Evolutionary conservation across 805 yeast species (phyloP).

Genomic region (Pichia membranifaciens): DNA sequence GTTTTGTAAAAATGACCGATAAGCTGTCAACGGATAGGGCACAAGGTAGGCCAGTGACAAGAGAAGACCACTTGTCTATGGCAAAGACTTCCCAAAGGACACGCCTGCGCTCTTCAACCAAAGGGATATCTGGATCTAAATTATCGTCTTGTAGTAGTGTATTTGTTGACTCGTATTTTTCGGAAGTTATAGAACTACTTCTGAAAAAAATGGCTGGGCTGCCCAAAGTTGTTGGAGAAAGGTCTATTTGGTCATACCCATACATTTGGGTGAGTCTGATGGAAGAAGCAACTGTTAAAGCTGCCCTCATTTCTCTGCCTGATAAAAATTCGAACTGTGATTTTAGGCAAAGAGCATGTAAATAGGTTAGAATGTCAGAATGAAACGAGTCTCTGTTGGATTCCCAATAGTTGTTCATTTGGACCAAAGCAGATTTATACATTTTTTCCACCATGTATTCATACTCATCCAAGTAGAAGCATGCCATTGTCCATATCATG

Average conservation of each 20-base stretch:
- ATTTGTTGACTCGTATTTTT: slow-evolving; percentile 10
- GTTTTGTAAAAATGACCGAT: slow-evolving; percentile 25
- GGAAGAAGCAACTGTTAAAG: slow-evolving; percentile 23
- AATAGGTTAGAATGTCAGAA: slow-evolving; percentile 21
- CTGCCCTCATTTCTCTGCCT: slow-evolving; percentile 25
- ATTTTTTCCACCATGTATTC: slow-evolving; percentile 16
- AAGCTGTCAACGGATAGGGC: slow-evolving; percentile 25
- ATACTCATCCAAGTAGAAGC: slow-evolving; percentile 18
- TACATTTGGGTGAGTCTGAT: slow-evolving; percentile 27
- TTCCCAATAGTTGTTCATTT: slow-evolving; percentile 20
- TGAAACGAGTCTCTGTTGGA: slow-evolving; percentile 12
- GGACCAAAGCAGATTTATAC: slow-evolving; percentile 16
- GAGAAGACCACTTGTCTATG: slow-evolving; percentile 29
- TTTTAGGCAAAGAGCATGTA: slow-evolving; percentile 24
- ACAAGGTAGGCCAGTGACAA: slow-evolving; percentile 29
- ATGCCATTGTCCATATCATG: slow-evolving; percentile 22
- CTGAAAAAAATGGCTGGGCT: slow-evolving; percentile 18
- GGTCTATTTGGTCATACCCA: slow-evolving; percentile 29
- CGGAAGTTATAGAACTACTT: slow-evolving; percentile 10
- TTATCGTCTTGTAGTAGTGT: slow-evolving; percentile 18
- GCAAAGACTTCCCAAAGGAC: slow-evolving; percentile 30
- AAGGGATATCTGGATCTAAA: slow-evolving; percentile 22
- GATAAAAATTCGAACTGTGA: slow-evolving; percentile 24
- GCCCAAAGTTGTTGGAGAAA: slow-evolving; percentile 17
- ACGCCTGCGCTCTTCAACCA: slow-evolving; percentile 27